Conservation (phyloP, 768 basidiomycete species). For the Boletus speciosus region DNA sequence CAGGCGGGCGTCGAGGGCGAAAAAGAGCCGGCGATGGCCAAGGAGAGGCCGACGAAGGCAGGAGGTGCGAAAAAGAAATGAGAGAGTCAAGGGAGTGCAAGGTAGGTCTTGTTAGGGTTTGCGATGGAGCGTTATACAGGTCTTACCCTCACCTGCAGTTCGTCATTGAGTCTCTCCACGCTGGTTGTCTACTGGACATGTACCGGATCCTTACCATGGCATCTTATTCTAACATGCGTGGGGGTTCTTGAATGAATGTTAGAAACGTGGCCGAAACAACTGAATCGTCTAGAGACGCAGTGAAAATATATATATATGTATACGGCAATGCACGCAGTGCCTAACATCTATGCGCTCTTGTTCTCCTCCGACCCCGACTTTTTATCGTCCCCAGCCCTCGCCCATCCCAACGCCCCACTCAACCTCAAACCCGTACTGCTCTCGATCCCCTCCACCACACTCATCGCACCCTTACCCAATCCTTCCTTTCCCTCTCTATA, state of each 20-base stretch:
- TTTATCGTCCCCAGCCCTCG: slow-evolving; percentile 14
- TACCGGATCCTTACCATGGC: background rate
- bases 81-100: background rate
- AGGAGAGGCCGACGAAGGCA: slow-evolving; percentile 16
- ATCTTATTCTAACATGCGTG: background rate
- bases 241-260: too few species aligned
- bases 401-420: slow-evolving; percentile 52
- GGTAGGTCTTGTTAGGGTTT: background rate
- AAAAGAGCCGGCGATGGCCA: slow-evolving; percentile 25
- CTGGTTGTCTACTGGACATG: background rate
- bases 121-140: too few species aligned
- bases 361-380: slow-evolving; percentile 14
- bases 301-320: slow-evolving; percentile 2
- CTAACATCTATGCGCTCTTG: slow-evolving; percentile 11
- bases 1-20: slow-evolving; percentile 27
- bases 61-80: slow-evolving; percentile 20
- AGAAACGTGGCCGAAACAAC: background rate
- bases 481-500: slow-evolving; percentile 44
- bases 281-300: background rate
- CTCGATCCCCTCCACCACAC: slow-evolving; percentile 55
- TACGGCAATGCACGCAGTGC: background rate
- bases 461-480: slow-evolving; percentile 43
- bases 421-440: slow-evolving; percentile 72
- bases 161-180: background rate
- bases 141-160: slow-evolving; percentile 3